Percentiles rank a stretch among this genome's conserved stretches.
Evolutionary conservation across 176 grass and related monocot species (phyloP).

Genomic region (Carex littledalei): DNA sequence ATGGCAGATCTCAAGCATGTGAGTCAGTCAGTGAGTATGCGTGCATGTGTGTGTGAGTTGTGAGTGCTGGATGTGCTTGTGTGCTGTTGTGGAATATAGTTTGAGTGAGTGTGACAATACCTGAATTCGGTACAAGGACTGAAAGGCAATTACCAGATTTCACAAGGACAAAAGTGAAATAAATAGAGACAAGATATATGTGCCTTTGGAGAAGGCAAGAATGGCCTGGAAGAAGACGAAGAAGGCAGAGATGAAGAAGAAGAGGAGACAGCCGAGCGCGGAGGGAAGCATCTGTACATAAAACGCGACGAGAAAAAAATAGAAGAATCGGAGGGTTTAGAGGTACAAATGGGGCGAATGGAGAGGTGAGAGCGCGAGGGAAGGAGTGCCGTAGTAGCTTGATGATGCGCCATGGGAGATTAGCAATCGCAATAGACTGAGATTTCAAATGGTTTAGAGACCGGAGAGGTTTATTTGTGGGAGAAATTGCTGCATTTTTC

Average conservation of each 20-base stretch:
- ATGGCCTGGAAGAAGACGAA: slow-evolving; percentile 24
- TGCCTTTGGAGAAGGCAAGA: slow-evolving; percentile 21
- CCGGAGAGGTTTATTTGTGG: not conserved
- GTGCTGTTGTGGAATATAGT: not conserved
- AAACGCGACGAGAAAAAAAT: not conserved
- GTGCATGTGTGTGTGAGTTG: not conserved
- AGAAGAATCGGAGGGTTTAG: not conserved
- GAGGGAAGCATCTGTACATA: not conserved
- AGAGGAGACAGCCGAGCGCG: not conserved
- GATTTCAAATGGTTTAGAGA: not conserved
- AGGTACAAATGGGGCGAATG: not conserved
- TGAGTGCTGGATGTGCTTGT: not conserved
- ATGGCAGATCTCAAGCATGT: not conserved
- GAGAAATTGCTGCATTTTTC: not conserved
- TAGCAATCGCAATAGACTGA: not conserved
- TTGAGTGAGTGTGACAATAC: not conserved
- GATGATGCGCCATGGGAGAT: not conserved
- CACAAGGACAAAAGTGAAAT: not conserved
- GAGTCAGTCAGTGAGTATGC: not conserved
- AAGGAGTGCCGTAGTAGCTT: not conserved
- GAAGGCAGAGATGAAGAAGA: not conserved
- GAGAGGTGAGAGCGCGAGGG: not conserved
- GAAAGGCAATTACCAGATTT: not conserved
- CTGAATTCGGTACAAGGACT: not conserved
- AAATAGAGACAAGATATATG: not conserved